phyloP scores from a whole-genome alignment of 768 basidiomycete genomes.

The Lentinula raphanica region DNA sequence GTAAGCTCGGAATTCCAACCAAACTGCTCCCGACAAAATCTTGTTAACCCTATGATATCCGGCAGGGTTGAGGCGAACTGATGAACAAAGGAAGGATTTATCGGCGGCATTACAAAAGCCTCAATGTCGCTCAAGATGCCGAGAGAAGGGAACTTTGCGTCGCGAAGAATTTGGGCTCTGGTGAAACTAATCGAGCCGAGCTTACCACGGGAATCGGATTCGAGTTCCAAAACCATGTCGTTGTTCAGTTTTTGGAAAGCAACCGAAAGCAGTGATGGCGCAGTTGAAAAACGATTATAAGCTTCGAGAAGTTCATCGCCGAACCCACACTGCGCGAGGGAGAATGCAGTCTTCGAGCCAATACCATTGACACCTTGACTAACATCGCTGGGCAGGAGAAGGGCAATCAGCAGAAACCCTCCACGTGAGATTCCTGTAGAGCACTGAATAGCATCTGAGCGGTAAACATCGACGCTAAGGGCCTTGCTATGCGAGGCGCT shows the following conservation, averaged over 20 bases:
- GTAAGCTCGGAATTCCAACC: not conserved
- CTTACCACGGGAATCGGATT: not conserved
- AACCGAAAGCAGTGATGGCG: not conserved
- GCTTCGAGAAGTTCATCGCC: not conserved
- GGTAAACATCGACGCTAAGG: not conserved
- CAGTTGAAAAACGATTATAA: not conserved
- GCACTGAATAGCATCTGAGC: slow-evolving; percentile 11
- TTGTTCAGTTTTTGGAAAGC: not conserved
- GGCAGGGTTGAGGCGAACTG: not conserved
- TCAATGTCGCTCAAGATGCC: not conserved
- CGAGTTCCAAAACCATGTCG: not conserved
- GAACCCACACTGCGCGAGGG: not conserved
- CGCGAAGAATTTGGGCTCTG: not conserved
- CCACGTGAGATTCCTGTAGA: slow-evolving; percentile 40
- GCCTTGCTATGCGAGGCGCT: not conserved
- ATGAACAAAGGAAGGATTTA: no score
- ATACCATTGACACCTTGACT: no score
- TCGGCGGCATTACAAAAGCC: not conserved
- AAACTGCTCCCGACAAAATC: not conserved
- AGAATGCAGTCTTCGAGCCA: not conserved
- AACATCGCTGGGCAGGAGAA: slow-evolving; percentile 62
- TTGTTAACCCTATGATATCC: not conserved
- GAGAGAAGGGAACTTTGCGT: not conserved
- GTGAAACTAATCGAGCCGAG: not conserved
- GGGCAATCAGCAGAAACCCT: slow-evolving; percentile 52